A percentile compares a stretch with the other conserved stretches of the same genome.
Conservation (phyloP, 768 basidiomycete genomes). For the Cubamyces sp. region DNA sequence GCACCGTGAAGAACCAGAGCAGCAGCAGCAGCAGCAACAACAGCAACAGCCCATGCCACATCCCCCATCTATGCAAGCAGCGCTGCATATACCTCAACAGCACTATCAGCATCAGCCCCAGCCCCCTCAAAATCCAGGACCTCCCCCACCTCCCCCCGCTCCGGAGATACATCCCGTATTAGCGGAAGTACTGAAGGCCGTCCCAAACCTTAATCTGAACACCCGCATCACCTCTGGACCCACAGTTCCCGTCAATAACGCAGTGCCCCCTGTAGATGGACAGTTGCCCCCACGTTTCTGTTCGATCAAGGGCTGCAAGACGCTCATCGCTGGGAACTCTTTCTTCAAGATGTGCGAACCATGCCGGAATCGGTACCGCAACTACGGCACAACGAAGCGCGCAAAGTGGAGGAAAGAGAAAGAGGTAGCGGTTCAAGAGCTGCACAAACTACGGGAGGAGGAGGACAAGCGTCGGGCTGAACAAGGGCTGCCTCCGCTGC, state of each 20-base stretch:
- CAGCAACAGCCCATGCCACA: neutral
- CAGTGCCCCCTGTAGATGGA: constrained; percentile 9
- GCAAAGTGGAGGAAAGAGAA: constrained; percentile 56
- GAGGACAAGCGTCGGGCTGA: constrained; percentile 44
- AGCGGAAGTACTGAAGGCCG: constrained; percentile 17
- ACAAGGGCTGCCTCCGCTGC: constrained; percentile 44
- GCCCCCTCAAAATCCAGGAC: neutral
- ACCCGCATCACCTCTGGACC: constrained; percentile 24
- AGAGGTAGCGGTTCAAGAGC: constrained; percentile 44
- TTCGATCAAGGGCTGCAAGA: constrained; percentile 60
- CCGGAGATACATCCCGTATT: constrained; percentile 15
- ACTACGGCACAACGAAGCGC: constrained; percentile 58
- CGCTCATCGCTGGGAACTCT: constrained; percentile 43
- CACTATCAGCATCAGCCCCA: neutral
- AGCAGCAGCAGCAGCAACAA: neutral
- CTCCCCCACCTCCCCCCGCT: constrained; percentile 16
- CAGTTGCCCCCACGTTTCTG: constrained; percentile 42
- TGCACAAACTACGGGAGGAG: constrained; percentile 40
- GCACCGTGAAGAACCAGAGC: neutral
- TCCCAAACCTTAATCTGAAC: constrained; percentile 19
- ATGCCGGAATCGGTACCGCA: constrained; percentile 53
- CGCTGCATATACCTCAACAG: neutral
- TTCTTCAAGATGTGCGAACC: constrained; percentile 34
- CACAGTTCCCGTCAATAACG: constrained; percentile 15
- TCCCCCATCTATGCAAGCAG: neutral